Percentiles rank a stretch among this genome's conserved stretches.
These are phyloP conservation scores for Silene vulgaris DNA, from an alignment of 179 eudicot species.

Conservation along the genomic window DNA sequence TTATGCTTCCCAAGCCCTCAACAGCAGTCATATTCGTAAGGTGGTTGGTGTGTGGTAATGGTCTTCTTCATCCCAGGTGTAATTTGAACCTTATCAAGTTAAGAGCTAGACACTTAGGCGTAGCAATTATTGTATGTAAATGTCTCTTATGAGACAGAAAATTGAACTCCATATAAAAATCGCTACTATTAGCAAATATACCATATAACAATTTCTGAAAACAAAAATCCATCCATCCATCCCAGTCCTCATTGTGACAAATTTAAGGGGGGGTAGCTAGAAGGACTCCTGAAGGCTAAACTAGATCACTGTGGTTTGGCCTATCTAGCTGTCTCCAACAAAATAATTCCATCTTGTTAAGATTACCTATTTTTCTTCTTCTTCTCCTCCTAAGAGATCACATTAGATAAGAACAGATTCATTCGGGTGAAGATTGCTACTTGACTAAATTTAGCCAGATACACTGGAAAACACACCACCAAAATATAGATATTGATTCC, in stretches of 20 bases:
- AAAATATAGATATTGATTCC: neutral
- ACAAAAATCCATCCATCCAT: constrained; percentile 4
- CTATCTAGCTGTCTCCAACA: neutral
- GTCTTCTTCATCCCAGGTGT: neutral
- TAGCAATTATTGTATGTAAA: neutral
- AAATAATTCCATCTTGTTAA: neutral
- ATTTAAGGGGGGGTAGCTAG: neutral
- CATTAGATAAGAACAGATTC: neutral
- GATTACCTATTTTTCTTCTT: neutral
- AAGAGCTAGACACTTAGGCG: too few species aligned
- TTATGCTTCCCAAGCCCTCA: too few species aligned
- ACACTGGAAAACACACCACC: neutral
- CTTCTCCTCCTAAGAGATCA: neutral
- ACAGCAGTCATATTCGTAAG: neutral
- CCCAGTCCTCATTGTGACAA: neutral
- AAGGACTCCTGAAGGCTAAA: neutral
- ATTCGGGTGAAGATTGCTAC: neutral
- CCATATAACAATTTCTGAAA: neutral
- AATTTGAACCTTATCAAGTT: neutral
- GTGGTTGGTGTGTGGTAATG: neutral
- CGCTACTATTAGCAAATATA: neutral
- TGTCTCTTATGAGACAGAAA: neutral
- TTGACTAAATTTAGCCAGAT: neutral
- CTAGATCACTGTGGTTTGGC: neutral
- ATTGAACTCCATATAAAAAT: neutral